Conservation (phyloP, 306 rosid species). For the Begonia loranthoides region DNA sequence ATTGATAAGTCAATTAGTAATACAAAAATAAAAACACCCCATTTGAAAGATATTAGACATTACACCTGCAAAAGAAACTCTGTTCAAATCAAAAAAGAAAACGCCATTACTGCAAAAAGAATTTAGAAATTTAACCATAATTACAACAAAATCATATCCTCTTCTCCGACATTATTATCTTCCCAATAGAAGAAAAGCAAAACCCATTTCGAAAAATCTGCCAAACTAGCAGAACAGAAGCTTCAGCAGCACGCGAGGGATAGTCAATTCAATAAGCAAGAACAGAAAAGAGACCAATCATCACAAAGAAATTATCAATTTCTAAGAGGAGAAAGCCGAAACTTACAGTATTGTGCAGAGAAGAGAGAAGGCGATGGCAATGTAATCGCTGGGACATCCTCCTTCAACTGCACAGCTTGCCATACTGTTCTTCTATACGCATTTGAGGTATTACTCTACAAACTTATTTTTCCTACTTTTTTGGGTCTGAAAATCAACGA, state of each 20-base stretch:
- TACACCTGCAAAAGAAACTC: background rate
- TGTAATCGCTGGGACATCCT: constrained; percentile 75
- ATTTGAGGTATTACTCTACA: constrained; percentile 3
- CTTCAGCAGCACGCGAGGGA: background rate
- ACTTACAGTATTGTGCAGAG: constrained; percentile 47
- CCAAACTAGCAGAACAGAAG: background rate
- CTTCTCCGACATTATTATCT: background rate
- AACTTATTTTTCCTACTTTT: background rate
- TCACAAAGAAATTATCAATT: background rate
- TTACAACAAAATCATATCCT: background rate
- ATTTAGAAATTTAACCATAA: background rate
- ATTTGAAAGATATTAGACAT: background rate
- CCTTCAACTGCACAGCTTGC: constrained; percentile 55
- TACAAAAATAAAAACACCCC: background rate
- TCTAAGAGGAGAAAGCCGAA: constrained; percentile 2
- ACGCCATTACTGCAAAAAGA: background rate
- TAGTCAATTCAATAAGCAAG: too few species aligned
- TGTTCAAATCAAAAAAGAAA: background rate
- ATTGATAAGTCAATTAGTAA: background rate
- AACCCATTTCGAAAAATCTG: background rate
- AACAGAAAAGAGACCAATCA: background rate
- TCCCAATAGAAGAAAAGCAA: background rate
- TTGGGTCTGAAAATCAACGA: background rate
- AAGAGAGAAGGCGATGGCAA: constrained; percentile 48
- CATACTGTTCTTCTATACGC: constrained; percentile 26